A percentile compares a stretch with the other conserved stretches of the same genome.
Conservation (phyloP, 192 early-diverging fungal species). For the Coemansia sp. region DNA sequence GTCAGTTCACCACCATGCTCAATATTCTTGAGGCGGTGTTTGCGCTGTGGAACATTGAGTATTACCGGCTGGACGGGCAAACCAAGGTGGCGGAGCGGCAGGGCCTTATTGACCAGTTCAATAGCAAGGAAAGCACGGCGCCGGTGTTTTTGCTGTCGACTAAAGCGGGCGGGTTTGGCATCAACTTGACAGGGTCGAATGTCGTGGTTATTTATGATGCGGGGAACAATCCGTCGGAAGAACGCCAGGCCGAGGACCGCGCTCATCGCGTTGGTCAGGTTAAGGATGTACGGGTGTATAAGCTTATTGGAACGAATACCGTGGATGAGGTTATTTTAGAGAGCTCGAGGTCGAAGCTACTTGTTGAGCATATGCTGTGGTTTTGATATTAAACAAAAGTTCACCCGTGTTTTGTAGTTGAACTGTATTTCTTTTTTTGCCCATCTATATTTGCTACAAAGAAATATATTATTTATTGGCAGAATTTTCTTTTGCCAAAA, state of each 20-base stretch:
- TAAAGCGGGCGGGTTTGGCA: constrained; percentile 78
- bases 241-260: constrained; percentile 82
- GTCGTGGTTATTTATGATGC: constrained; percentile 74
- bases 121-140: constrained; percentile 46
- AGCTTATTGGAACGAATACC: constrained; percentile 63
- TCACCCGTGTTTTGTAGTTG: too few relatives aligned
- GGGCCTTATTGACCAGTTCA: constrained; percentile 76
- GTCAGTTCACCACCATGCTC: constrained; percentile 80
- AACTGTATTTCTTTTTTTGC: too few relatives aligned
- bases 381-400: not conserved
- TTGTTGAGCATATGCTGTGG: constrained; percentile 53
- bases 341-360: constrained; percentile 33
- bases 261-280: constrained; percentile 87
- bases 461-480: too few relatives aligned
- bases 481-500: too few relatives aligned
- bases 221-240: constrained; percentile 89
- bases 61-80: constrained; percentile 63
- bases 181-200: constrained; percentile 76
- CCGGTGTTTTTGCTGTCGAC: constrained; percentile 75
- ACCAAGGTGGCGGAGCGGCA: constrained; percentile 72
- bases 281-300: constrained; percentile 74
- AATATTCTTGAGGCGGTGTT: constrained; percentile 80
- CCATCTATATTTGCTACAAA: too few relatives aligned
- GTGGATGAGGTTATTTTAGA: constrained; percentile 62
- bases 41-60: constrained; percentile 31